Conservation (phyloP, 306 rosid species). For the Trichosanthes truncata region DNA sequence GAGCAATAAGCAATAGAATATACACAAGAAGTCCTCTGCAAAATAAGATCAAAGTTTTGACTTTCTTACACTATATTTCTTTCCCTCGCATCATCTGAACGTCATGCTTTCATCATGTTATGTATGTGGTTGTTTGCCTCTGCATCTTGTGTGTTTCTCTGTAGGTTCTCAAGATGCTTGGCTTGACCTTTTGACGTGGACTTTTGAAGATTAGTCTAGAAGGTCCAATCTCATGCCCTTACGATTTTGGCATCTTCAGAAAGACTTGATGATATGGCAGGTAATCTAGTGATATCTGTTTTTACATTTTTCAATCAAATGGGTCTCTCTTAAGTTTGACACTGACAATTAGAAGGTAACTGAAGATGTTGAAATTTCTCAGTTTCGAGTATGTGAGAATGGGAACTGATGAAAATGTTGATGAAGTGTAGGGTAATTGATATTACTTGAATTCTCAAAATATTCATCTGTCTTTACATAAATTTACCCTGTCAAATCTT, state of each 20-base stretch:
- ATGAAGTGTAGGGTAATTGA: neutral
- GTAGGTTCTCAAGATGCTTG: neutral
- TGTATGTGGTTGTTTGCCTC: neutral
- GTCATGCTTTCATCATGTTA: conserved; percentile 1
- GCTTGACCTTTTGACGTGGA: neutral
- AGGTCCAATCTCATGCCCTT: neutral
- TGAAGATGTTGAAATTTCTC: neutral
- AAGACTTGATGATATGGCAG: neutral
- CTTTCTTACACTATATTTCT: no score
- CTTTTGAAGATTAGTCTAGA: no score
- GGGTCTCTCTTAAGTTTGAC: neutral
- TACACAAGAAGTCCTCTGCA: neutral
- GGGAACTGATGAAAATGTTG: no score
- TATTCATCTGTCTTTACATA: neutral
- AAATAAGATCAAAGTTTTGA: neutral
- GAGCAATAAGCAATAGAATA: neutral
- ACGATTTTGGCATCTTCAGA: neutral
- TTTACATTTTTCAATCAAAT: neutral
- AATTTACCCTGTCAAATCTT: neutral
- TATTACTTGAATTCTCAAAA: neutral
- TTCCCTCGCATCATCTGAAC: neutral
- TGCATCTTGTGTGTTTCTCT: neutral
- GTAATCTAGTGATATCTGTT: conserved; percentile 4
- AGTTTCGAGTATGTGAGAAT: no score
- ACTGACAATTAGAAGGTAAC: neutral